A percentile compares a stretch with the other conserved stretches of the same genome.
These are phyloP conservation scores for Conoideocrella luteorostrata DNA, from an alignment of 2,329 filamentous ascomycete genomes.

Conservation along the genomic window DNA sequence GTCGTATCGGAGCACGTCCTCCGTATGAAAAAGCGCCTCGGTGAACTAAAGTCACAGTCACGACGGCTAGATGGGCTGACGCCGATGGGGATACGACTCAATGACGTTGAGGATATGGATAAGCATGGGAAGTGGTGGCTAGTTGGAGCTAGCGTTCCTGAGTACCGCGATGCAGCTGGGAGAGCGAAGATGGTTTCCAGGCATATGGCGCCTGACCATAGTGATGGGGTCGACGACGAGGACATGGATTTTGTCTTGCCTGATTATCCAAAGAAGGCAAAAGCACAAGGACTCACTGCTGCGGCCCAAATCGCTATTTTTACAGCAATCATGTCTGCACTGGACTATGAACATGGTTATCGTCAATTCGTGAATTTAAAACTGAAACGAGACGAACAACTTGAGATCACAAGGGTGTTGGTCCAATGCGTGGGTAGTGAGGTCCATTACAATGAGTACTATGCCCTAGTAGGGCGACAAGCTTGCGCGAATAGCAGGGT, in stretches of 20 bases:
- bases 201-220: slow-evolving; percentile 13
- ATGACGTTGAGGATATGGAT: slow-evolving; percentile 75
- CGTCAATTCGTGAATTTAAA: slow-evolving; percentile 72
- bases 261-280: slow-evolving; percentile 67
- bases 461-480: slow-evolving; percentile 74
- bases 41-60: slow-evolving; percentile 58
- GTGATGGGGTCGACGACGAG: slow-evolving; percentile 32
- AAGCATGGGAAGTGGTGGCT: slow-evolving; percentile 98
- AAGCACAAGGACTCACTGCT: slow-evolving; percentile 79
- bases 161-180: slow-evolving; percentile 13
- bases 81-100: slow-evolving; percentile 72
- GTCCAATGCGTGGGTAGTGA: slow-evolving; percentile 83
- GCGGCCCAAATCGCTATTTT: slow-evolving; percentile 88
- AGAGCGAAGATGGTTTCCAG: slow-evolving; percentile 14
- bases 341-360: slow-evolving; percentile 78
- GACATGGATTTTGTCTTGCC: slow-evolving; percentile 48
- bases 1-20: slow-evolving; percentile 75
- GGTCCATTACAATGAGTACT: slow-evolving; percentile 84
- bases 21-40: slow-evolving; percentile 82
- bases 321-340: slow-evolving; percentile 78
- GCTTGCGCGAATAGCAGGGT: slow-evolving; percentile 71
- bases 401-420: slow-evolving; percentile 81
- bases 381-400: slow-evolving; percentile 78
- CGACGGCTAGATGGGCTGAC: slow-evolving; percentile 65
- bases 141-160: slow-evolving; percentile 85